phyloP scores from a whole-genome alignment of 441 rosid species.

The Kokia cookei region DNA sequence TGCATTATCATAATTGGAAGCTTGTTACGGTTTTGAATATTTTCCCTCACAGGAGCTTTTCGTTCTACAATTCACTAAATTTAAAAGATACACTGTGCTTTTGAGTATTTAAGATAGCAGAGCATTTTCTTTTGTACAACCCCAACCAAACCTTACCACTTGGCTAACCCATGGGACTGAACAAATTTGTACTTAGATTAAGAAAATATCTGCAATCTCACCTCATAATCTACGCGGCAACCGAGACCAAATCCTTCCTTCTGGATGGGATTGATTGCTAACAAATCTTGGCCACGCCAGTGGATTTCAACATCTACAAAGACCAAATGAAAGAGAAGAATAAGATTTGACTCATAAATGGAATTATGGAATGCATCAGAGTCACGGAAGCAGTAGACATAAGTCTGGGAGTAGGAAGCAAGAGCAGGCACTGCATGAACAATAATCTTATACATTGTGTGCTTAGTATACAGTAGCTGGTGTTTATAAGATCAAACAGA shows the following conservation, averaged over 20 bases:
- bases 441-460: background rate
- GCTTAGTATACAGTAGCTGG: background rate
- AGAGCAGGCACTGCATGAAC: background rate
- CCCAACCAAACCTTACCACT: background rate
- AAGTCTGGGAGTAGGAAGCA: background rate
- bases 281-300: slow-evolving; percentile 39
- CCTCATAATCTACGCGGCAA: slow-evolving; percentile 61
- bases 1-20: background rate
- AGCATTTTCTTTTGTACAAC: background rate
- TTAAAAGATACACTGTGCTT: background rate
- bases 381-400: background rate
- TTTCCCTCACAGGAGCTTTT: background rate
- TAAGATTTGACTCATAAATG: background rate
- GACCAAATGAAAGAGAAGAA: background rate
- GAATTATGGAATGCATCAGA: background rate
- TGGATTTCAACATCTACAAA: slow-evolving; percentile 69
- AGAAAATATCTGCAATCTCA: slow-evolving; percentile 10
- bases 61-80: background rate
- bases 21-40: background rate
- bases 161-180: background rate
- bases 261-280: slow-evolving; percentile 40
- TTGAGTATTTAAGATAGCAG: background rate
- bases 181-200: background rate
- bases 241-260: slow-evolving; percentile 66
- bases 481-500: background rate